A percentile compares a stretch with the other conserved stretches of the same genome.
Conservation (phyloP, 2,329 filamentous ascomycete species). For the Balansia obtecta region DNA sequence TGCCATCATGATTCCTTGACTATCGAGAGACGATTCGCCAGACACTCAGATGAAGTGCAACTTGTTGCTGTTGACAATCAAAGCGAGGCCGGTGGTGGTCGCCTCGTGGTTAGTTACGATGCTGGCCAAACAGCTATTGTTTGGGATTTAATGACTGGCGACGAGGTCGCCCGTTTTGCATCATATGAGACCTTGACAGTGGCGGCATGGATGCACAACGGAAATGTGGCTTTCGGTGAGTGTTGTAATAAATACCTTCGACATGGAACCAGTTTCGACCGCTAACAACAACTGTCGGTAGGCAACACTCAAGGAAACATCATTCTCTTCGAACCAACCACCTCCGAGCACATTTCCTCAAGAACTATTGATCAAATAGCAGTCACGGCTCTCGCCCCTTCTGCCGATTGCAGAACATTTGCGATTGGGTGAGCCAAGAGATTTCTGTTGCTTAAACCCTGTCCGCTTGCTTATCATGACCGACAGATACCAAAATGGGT, state of each 20-base stretch:
- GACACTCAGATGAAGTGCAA: conserved; percentile 71
- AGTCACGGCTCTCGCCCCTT: conserved; percentile 84
- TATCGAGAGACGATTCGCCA: conserved; percentile 74
- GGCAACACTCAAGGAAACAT: conserved; percentile 88
- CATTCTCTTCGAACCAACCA: conserved; percentile 86
- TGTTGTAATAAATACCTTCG: not conserved
- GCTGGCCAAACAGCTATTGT: conserved; percentile 83
- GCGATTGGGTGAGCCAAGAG: conserved; percentile 67
- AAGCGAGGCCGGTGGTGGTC: conserved; percentile 73
- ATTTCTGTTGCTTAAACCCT: not conserved
- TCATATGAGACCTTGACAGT: conserved; percentile 79
- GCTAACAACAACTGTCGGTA: conserved; percentile 24
- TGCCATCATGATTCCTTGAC: conserved; percentile 87
- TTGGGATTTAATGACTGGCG: conserved; percentile 88
- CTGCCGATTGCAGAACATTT: conserved; percentile 83
- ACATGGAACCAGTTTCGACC: no score
- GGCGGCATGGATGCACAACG: conserved; percentile 92
- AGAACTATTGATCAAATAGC: conserved; percentile 86
- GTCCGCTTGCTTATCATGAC: conserved; percentile 7
- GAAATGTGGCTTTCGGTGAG: conserved; percentile 91
- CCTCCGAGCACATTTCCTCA: conserved; percentile 82
- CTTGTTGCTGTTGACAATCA: conserved; percentile 83
- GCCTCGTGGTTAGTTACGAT: conserved; percentile 89
- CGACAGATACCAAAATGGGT: conserved; percentile 81
- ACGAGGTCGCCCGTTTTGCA: conserved; percentile 82